Evolutionary conservation across 768 basidiomycete genomes (phyloP), one percentile per base, ranked within the genome.

Genomic region (Clitopilus passeckerianus): DNA sequence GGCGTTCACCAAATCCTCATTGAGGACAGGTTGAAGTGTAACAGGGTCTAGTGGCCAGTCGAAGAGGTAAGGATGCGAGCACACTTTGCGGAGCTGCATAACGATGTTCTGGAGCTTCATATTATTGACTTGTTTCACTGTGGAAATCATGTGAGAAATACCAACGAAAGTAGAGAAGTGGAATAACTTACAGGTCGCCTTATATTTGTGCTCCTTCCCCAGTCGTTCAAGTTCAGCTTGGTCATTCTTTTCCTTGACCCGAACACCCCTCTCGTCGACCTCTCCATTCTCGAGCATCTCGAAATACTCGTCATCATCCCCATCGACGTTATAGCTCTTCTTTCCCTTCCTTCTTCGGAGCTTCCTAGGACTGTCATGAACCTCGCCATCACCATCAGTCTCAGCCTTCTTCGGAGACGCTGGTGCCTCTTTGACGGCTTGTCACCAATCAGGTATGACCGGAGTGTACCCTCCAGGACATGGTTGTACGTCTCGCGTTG

Each of bases 1-100:
- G 0, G 86, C 86, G 59, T 89, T 86, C 23, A 95, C 84, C 33
- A 98, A 77, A 65, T 95, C 86, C 23, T 91, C 86, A 64, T 91
- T 86, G 37, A 95, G 72, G 44, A 89, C 76, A 0, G 82, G 82
- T 43, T 86, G 73, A n/a, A 75, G 76, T 0, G 88, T 90, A 5
- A 75, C 65, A 0, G 81, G 77, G 64, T 93, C 86, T 46, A 78
- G 65, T 0, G 91, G 89, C 90, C 91, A 92, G 63, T 91, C 87
- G 68, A 96, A 95, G 6, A 94, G 74, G 77, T 91, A 91, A 0
- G 95, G 95, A 72, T 98, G 94, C 14, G 90, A 94, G 75, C 93
- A 93, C 1, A 95, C 91, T 80, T 98, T 98, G 57, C 96, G 91
- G 5, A 98, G 80, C 70, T 98, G 96, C 96, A 99, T 98, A 59